Percentiles rank a stretch among this genome's conserved stretches.
Conservation (phyloP, 768 basidiomycete genomes). For the Tubosaeta sp. region DNA sequence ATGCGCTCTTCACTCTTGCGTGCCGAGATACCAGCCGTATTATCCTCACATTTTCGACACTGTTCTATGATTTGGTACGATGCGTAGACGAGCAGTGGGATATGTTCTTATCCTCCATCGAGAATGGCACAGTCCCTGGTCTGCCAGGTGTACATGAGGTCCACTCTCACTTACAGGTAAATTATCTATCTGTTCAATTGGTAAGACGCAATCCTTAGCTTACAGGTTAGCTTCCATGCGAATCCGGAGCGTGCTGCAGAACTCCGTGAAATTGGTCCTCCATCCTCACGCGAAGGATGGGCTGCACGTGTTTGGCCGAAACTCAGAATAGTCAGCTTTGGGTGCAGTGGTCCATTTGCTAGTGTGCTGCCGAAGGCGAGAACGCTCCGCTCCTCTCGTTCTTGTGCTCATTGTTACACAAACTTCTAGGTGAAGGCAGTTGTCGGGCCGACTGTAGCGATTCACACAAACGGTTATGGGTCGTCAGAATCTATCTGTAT, state of each 20-base stretch:
- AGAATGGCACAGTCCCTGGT: slow-evolving; percentile 6
- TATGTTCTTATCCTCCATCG: not conserved
- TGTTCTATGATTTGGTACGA: slow-evolving; percentile 1
- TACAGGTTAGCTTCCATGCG: not conserved
- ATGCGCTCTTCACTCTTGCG: no score
- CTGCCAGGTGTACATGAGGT: slow-evolving; percentile 3
- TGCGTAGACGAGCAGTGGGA: slow-evolving; percentile 5
- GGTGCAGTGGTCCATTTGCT: slow-evolving; percentile 4
- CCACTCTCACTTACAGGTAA: slow-evolving; percentile 2
- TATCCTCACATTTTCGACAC: no score
- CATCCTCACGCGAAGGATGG: not conserved
- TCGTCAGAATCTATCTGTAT: not conserved
- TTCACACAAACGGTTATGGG: slow-evolving; percentile 1
- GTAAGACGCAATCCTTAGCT: no score
- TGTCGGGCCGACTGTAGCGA: slow-evolving; percentile 1
- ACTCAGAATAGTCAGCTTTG: not conserved
- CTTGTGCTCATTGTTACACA: not conserved
- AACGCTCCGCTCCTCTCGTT: not conserved
- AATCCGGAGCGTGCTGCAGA: slow-evolving; percentile 2
- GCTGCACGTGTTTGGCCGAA: no score
- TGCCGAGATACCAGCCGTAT: no score
- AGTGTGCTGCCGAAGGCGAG: not conserved
- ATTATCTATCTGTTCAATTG: not conserved
- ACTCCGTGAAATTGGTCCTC: not conserved
- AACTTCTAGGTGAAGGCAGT: not conserved